Base-by-base conservation (phyloP, 1,284 basidiomycete species). In the Bjerkandera adusta region DNA sequence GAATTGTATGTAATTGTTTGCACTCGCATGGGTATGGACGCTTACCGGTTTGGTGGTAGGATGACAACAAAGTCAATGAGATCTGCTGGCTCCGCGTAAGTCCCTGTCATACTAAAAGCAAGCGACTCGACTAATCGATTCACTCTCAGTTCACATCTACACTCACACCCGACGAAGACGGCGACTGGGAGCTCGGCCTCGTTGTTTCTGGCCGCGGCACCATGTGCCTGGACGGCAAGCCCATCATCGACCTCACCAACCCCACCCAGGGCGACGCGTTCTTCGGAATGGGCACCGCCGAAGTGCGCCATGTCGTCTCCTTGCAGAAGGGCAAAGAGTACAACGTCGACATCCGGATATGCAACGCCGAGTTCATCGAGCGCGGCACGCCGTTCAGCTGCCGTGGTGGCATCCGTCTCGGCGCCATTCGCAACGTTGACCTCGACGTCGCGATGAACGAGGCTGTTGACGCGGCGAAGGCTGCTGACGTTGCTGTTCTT, bases 241-340 rank as follows among this genome's bases (percentile, higher is more conserved):
- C 83, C 2, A 68, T 83, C 27, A 80, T 87, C 45, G 82, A 85
- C 54, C 85, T 85, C 57, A 85, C 83, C 78, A 70, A 75, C 34
- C 83, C 86, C 53, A 65, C 70, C 18, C 76, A 76, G 13, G 83
- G 83, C 1, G 73, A 77, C 2, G 66, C 75, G 3, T 86, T 85
- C 71, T 85, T 84, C 51, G 74, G 74, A 38, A 47, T 24, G 48
- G 53, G 76, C 5, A 72, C 79, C 5, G 59, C 63, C 32, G 83
- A 85, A 55, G 77, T 83, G 54, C 74, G 62, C 38, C 79, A 77
- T 5, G 38, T 39, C 2, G 59, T 70, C 13, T 66, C 72, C 42
- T 60, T 83, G 46, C 77, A 76, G 54, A 77, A 76, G 1, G 74
- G 76, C 29, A 63, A 70, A 30, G 64, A 69, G 24, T 72, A 85